A percentile compares a stretch with the other conserved stretches of the same genome.
phyloP scores from a whole-genome alignment of 495 filamentous ascomycete species.

The Halenospora varia region DNA sequence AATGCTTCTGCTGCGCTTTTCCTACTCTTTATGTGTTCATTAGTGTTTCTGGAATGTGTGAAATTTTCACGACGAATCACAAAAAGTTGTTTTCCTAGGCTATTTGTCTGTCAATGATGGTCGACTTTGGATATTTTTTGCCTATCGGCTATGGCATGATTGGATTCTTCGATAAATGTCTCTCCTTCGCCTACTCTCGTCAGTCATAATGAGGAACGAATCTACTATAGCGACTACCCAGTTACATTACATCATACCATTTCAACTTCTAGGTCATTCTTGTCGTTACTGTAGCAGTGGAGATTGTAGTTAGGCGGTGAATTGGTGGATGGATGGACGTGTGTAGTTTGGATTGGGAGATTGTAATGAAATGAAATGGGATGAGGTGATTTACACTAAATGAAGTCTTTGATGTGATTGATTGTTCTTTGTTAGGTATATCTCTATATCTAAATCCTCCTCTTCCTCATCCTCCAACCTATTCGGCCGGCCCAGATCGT shows the following conservation, averaged over 20 bases:
- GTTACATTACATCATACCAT: slow-evolving; percentile 11
- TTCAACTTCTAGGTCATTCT: slow-evolving; percentile 16
- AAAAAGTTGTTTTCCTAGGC: slow-evolving; percentile 29
- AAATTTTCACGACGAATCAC: slow-evolving; percentile 21
- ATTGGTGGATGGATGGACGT: slow-evolving; percentile 19
- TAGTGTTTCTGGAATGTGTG: slow-evolving; percentile 23
- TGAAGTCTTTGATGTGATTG: neutral
- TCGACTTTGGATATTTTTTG: slow-evolving; percentile 18
- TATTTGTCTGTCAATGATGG: slow-evolving; percentile 14
- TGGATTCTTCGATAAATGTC: slow-evolving; percentile 18
- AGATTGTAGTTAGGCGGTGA: neutral
- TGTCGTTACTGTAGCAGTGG: too few relatives aligned
- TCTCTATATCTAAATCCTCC: too few relatives aligned
- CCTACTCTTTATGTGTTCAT: slow-evolving; percentile 19
- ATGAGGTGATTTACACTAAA: neutral
- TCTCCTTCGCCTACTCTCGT: slow-evolving; percentile 19
- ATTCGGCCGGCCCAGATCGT: too few relatives aligned
- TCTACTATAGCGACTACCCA: slow-evolving; percentile 32
- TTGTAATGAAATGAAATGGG: slow-evolving; percentile 18
- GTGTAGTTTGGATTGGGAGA: slow-evolving; percentile 13
- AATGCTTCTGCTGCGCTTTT: slow-evolving; percentile 11
- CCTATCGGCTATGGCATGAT: neutral
- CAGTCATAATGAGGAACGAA: slow-evolving; percentile 31
- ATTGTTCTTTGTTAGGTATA: too few relatives aligned
- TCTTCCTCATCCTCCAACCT: neutral